These are phyloP conservation scores for Auricularia cornea DNA, from an alignment of 768 basidiomycete genomes.

Conservation along the genomic window DNA sequence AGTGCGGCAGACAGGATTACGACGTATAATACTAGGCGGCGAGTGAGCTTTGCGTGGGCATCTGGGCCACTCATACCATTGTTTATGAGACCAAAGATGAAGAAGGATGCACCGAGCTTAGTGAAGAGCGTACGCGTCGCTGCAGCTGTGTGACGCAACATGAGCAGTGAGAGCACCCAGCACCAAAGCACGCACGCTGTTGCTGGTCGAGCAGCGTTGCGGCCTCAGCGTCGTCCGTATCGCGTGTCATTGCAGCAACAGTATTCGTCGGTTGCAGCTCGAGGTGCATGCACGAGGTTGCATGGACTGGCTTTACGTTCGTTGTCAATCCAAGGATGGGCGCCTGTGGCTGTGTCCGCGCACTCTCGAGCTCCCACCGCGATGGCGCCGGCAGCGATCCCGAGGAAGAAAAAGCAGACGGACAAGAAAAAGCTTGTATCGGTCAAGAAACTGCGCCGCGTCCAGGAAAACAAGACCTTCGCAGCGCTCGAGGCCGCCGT, in stretches of 20 bases:
- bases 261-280: not conserved
- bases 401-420: not conserved
- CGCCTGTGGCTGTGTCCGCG: not conserved
- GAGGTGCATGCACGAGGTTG: not conserved
- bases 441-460: not conserved
- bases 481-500: conserved; percentile 21
- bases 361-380: not conserved
- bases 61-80: conserved; percentile 49
- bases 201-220: not conserved
- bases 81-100: conserved; percentile 87
- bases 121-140: conserved; percentile 16
- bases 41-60: not conserved
- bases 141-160: no score
- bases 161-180: no score
- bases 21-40: conserved; percentile 2
- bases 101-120: conserved; percentile 58
- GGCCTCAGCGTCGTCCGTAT: not conserved
- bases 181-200: not conserved
- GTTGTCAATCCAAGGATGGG: no score
- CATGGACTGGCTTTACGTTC: not conserved
- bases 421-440: not conserved
- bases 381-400: not conserved
- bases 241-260: not conserved
- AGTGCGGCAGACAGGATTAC: conserved; percentile 71
- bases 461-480: conserved; percentile 20